A percentile compares a stretch with the other conserved stretches of the same genome.
phyloP scores from a whole-genome alignment of 306 rosid genomes.

The Castanea crenata region DNA sequence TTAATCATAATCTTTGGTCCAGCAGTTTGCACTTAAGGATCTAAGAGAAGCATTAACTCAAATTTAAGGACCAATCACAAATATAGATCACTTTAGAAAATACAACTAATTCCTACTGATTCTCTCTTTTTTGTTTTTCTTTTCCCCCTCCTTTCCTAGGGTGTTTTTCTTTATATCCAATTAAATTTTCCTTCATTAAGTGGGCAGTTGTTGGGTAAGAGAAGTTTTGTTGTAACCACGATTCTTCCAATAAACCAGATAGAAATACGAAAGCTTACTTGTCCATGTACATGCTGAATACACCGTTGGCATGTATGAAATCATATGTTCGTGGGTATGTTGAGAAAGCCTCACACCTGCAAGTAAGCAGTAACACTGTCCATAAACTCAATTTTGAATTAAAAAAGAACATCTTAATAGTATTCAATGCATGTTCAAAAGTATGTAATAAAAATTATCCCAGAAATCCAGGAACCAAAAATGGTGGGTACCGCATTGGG shows the following conservation, averaged over 20 bases:
- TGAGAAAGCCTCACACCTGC: slow-evolving; percentile 64
- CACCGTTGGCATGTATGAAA: slow-evolving; percentile 48
- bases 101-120: not conserved
- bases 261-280: slow-evolving; percentile 35
- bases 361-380: slow-evolving; percentile 7
- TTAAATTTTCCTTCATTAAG: no score
- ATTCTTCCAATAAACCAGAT: not conserved
- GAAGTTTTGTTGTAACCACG: slow-evolving; percentile 6
- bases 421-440: not conserved
- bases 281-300: slow-evolving; percentile 47
- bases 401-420: not conserved
- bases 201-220: not conserved
- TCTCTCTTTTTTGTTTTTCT: no score
- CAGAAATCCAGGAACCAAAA: not conserved
- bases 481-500: no score
- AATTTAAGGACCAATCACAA: not conserved
- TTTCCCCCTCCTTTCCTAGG: no score
- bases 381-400: not conserved
- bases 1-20: not conserved
- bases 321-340: slow-evolving; percentile 61
- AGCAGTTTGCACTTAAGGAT: not conserved
- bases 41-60: not conserved
- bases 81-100: not conserved
- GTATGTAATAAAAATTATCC: not conserved
- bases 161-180: no score